Conservation (phyloP, 1,284 basidiomycete species). For the Cystobasidium slooffiae region DNA sequence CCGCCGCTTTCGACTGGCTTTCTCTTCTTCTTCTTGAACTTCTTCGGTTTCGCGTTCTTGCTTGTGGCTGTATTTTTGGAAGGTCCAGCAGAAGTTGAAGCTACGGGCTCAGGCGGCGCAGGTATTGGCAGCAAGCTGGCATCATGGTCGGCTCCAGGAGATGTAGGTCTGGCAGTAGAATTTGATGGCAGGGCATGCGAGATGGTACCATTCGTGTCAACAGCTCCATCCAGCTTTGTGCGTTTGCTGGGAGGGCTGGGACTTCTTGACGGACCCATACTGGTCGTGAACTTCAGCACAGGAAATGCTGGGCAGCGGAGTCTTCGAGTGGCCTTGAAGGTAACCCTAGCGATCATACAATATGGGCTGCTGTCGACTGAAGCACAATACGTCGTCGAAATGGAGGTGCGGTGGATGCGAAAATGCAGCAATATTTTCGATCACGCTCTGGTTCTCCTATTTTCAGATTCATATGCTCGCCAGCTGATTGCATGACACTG, state of each 20-base stretch:
- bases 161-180: neutral
- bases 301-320: neutral
- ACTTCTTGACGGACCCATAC: conserved; percentile 24
- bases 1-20: conserved; percentile 52
- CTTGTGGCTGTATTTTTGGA: conserved; percentile 19
- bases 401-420: neutral
- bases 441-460: neutral
- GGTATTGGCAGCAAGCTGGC: conserved; percentile 31
- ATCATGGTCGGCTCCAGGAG: conserved; percentile 9
- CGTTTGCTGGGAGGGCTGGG: conserved; percentile 23
- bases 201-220: neutral
- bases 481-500: neutral
- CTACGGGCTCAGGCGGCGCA: neutral
- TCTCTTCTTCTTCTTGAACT: conserved; percentile 29
- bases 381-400: neutral
- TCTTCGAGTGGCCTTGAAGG: too few relatives aligned
- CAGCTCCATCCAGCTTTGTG: conserved; percentile 21
- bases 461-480: neutral
- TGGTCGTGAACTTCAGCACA: neutral
- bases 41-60: conserved; percentile 17
- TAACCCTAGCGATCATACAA: conserved; percentile 7
- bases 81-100: neutral
- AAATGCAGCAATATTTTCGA: neutral
- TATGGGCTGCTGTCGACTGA: conserved; percentile 12
- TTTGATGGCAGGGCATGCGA: conserved; percentile 4